These are phyloP conservation scores for Exsudoporus floridanus DNA, from an alignment of 1,284 basidiomycete species.

Conservation along the genomic window DNA sequence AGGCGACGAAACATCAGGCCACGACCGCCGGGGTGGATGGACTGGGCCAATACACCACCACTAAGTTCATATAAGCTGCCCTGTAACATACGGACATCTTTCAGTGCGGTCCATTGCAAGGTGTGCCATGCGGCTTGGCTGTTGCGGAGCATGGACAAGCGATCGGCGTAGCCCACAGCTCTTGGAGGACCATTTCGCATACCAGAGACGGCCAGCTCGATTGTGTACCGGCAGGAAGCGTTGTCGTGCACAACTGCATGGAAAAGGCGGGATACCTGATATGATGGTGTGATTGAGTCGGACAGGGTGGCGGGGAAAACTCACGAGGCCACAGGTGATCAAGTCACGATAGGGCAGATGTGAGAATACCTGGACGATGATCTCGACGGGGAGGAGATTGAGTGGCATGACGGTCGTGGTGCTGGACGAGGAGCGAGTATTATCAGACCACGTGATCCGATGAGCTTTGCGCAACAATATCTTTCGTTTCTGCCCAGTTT, in stretches of 20 bases:
- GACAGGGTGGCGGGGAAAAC: not conserved
- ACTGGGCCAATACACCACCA: conserved; percentile 58
- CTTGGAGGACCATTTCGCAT: conserved; percentile 45
- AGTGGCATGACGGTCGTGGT: conserved; percentile 14
- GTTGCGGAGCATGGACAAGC: conserved; percentile 42
- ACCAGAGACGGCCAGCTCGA: conserved; percentile 53
- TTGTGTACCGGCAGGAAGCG: conserved; percentile 46
- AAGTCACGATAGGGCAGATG: conserved; percentile 38
- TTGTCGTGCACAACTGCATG: conserved; percentile 39
- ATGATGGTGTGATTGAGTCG: not conserved
- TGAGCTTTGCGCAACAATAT: not conserved
- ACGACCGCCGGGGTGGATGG: conserved; percentile 26
- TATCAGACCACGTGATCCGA: conserved; percentile 22
- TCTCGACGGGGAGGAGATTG: conserved; percentile 36
- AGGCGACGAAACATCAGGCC: conserved; percentile 48
- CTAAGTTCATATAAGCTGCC: conserved; percentile 57
- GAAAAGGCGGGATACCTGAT: conserved; percentile 48
- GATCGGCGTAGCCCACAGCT: conserved; percentile 34
- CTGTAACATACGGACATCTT: conserved; percentile 39
- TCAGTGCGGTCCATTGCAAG: conserved; percentile 41
- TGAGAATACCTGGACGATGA: conserved; percentile 35
- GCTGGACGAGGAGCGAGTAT: not conserved
- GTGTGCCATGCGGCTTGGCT: conserved; percentile 50
- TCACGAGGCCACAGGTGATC: conserved; percentile 38
- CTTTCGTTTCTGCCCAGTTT: conserved; percentile 5